Conservation (phyloP, 2,329 filamentous ascomycete genomes). For the Fusarium domesticum region DNA sequence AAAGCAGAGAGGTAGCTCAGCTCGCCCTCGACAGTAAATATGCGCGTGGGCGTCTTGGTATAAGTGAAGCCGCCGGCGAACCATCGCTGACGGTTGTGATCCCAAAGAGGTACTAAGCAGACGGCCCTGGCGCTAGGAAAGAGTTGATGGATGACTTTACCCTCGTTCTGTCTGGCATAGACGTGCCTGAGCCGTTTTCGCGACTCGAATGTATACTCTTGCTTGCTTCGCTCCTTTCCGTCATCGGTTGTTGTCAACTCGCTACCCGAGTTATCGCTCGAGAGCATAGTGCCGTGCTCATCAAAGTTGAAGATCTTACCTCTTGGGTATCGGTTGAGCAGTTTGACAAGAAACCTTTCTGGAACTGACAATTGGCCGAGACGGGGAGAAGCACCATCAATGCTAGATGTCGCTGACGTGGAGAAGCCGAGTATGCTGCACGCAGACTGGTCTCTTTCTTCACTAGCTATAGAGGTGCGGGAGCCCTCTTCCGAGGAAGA, state of each 20-base stretch:
- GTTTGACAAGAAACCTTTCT: constrained; percentile 8
- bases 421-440: constrained; percentile 41
- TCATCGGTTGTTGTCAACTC: constrained; percentile 8
- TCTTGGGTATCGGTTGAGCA: constrained; percentile 39
- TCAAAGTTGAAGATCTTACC: constrained; percentile 48
- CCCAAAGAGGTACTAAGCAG: constrained; percentile 48
- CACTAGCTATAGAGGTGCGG: constrained; percentile 26
- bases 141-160: constrained; percentile 28
- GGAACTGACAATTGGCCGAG: not conserved
- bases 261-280: constrained; percentile 32
- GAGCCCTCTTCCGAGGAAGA: constrained; percentile 5
- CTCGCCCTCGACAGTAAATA: constrained; percentile 47
- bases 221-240: not conserved
- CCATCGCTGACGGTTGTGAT: constrained; percentile 44
- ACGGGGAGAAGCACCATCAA: constrained; percentile 27
- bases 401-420: constrained; percentile 32
- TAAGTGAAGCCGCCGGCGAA: constrained; percentile 50
- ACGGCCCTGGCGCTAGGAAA: constrained; percentile 47
- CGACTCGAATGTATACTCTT: not conserved
- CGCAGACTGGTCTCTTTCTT: constrained; percentile 10
- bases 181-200: constrained; percentile 2
- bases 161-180: constrained; percentile 19
- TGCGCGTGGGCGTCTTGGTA: constrained; percentile 42
- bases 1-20: constrained; percentile 52
- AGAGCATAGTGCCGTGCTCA: constrained; percentile 34